Base-by-base conservation (phyloP, 163 green algal genomes). In the Scenedesmus sp. region DNA sequence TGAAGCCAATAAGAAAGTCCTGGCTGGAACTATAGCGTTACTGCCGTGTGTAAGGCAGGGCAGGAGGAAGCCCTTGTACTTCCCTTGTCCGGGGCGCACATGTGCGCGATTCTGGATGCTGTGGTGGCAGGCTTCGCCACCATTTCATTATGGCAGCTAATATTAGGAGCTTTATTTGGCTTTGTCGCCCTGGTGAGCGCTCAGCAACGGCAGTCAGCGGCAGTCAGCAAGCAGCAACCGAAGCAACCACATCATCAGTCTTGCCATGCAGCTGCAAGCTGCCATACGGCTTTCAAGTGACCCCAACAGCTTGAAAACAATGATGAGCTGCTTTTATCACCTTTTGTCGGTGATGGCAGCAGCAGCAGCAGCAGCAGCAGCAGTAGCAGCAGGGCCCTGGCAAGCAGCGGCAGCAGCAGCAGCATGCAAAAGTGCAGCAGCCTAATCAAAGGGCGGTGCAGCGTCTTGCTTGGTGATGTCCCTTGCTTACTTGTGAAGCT, bases 91-190 rank as follows among this genome's bases (percentile, higher is more conserved):
- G 20, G 70, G 70, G 20, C 70, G 70, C 66, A 79, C 77, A 84
- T 84, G 77, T 84, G 81, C 81, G 54, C 26, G 3, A 62, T 86
- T 59, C 81, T 86, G 81, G 81, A 64, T 59, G 77, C 77, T 62
- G 81, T 60, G 81, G 52, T 23, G 70, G 23, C 23, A 23, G 46
- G 70, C 70, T 52, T 86, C 8, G 26, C 81, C 7, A 8, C 20
- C n/a, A 12, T 88, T 6, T 74, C 83, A 20, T 9, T 79, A 8
- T 89, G 62, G 84, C 59, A 89, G 10, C 10, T 89, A n/a, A 1
- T 64, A 10, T 1, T 79, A 12, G 26, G 57, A 8, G 62, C 64
- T 4, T 9, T 77, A 26, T 9, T n/a, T 4, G 84, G 84, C 12
- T 60, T 89, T 2, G 1, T 89, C 8, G 84, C 26, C 3, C 84